Base-by-base conservation (phyloP, 257 asterid species). In the Echium plantagineum region DNA sequence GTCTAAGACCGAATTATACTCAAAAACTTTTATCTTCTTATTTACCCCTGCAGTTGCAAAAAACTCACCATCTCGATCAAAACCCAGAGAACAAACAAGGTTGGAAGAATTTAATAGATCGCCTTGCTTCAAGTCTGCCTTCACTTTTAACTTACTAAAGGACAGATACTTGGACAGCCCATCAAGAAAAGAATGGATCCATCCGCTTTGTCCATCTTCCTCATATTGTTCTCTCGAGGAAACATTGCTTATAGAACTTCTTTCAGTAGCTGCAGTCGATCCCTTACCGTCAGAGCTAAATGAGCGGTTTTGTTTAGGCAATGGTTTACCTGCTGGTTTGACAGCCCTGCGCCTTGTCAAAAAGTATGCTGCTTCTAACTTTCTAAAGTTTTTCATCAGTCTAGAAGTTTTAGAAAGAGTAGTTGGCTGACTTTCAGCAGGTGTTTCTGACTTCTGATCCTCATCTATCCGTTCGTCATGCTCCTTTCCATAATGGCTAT, bases 41-140 rank as follows among this genome's bases (percentile, higher is more conserved):
- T 86, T 93, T n/a, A 93, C 97, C 55, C 99, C 99, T 53, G 99
- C 99, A 59, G 94, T 83, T 2, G 99, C 99, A 26, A 93, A 83
- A 77, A 83, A 89, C 81, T 93, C 96, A 67, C 94, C 94, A 65
- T 89, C 99, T 35, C 97, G 97, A 76, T 89, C 97, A 69, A 89
- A 93, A 80, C 96, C 76, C 65, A 93, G 84, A 66, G 99, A 79
- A 75, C 94, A 84, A 3, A 93, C 99, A 62, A 89, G 78, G 78
- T 93, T 93, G 21, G 99, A 89, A 57, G 97, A 83, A 76, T 86
- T 84, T 52, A 89, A 75, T 62, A 93, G 94, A 77, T 89, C 97
- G 60, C 99, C 95, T 80, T 86, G 99, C 81, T 84, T 89, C 73
- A 89, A 73, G 78, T 89, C 84, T 19, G 99, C 99, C 80, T 81